Base-by-base conservation (phyloP, 768 basidiomycete species). In the Butyriboletus loyo region DNA sequence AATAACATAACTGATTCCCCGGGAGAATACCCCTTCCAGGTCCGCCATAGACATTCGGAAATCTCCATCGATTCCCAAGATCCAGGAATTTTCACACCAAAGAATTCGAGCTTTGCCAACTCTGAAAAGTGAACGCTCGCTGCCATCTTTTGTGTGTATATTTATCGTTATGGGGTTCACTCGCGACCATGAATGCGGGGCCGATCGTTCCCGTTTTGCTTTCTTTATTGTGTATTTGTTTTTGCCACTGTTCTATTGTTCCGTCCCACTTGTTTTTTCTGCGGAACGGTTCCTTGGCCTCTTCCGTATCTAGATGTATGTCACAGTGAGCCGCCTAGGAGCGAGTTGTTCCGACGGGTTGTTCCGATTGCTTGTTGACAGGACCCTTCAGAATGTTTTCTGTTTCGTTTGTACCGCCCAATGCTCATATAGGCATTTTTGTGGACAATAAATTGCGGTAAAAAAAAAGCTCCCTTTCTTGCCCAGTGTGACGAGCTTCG, bases 31-130 rank as follows among this genome's bases (percentile, higher is more conserved):
- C 52, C 58, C 25, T 68, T 72, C 47, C 54, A 67, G 24, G 63
- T 72, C 7, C 65, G 68, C 15, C 65, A 73, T 8, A 57, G 60
- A 52, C 64, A 61, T 41, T 72, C 71, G 3, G 61, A 59, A 17
- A 59, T 65, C 42, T 72, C 71, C 1, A 57, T 71, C 35, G 72
- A 69, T 35, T 69, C 71, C 1, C 63, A 62, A 24, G 68, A 67
- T 14, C 65, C 58, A 34, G 66, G 54, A 36, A 42, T 32, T 8
- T 55, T 58, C 40, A 66, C 66, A 28, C 63, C 61, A 6, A 63
- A 60, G 34, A 59, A 57, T 35, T 64, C 59, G 34, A 67, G 55
- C 35, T 69, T 70, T 46, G 51, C 42, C 0, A 53, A 65, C 45
- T 66, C 66, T 15, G 67, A 68, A 46, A 68, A 70, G 51, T 68